Evolutionary conservation across 192 early-diverging fungal species (phyloP).

Genomic region (Funneliformis mosseae): DNA sequence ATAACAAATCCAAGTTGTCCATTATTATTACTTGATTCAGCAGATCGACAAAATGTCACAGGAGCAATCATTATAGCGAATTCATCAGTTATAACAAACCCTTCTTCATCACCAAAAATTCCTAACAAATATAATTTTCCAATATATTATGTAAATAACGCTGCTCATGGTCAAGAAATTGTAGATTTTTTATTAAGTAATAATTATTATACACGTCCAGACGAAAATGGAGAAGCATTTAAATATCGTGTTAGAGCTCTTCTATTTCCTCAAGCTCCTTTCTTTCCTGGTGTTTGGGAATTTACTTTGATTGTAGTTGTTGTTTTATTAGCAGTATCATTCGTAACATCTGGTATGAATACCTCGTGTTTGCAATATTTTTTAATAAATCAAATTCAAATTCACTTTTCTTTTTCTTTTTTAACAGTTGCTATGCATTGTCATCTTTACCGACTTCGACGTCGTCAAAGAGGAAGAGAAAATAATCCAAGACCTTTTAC

Average conservation of each 20-base stretch:
- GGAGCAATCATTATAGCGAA: background rate
- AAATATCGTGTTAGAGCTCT: background rate
- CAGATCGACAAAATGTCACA: background rate
- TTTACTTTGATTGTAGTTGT: slow-evolving; percentile 9
- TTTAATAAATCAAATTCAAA: background rate
- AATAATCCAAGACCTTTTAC: background rate
- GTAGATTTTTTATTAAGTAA: background rate
- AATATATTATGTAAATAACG: background rate
- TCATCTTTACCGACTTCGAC: slow-evolving; percentile 12
- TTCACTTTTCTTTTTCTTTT: background rate
- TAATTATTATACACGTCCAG: background rate
- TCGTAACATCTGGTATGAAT: background rate
- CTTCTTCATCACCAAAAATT: background rate
- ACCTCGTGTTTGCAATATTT: background rate
- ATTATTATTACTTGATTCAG: background rate
- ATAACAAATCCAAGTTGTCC: background rate
- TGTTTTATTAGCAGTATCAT: slow-evolving; percentile 14
- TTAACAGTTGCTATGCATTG: slow-evolving; percentile 17
- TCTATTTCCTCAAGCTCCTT: background rate
- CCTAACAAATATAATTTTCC: background rate
- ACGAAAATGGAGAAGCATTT: background rate
- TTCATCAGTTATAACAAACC: background rate
- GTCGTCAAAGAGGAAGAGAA: slow-evolving; percentile 5
- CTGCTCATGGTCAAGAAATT: background rate
- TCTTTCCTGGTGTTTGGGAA: slow-evolving; percentile 12